Conservation (phyloP, 768 basidiomycete genomes). For the Roridomyces roridus region DNA sequence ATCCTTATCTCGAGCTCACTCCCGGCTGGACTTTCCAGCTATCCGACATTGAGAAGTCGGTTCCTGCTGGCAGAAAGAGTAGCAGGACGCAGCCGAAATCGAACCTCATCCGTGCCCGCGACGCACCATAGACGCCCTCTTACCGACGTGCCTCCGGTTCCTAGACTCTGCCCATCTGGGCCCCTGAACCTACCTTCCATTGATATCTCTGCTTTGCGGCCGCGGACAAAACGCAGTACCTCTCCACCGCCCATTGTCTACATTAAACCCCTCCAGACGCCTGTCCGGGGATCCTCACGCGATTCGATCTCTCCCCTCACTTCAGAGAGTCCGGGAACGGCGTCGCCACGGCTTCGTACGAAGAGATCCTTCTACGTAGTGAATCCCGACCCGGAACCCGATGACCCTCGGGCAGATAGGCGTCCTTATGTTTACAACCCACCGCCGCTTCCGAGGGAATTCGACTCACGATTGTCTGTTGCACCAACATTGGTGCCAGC, state of each 20-base stretch:
- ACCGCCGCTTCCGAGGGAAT: conserved; percentile 34
- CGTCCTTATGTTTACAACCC: conserved; percentile 30
- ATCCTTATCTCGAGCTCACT: conserved; percentile 67
- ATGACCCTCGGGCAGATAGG: neutral
- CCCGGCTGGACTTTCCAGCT: conserved; percentile 51
- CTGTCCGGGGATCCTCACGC: conserved; percentile 24
- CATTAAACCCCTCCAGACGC: conserved; percentile 37
- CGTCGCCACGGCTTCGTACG: conserved; percentile 12
- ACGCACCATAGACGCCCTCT: conserved; percentile 15
- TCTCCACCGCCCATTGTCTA: conserved; percentile 39
- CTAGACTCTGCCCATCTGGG: conserved; percentile 9
- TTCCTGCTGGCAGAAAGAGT: neutral
- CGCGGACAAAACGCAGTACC: neutral
- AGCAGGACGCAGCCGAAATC: conserved; percentile 4
- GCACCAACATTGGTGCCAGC: conserved; percentile 12
- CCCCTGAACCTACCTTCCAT: conserved; percentile 8
- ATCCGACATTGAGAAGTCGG: conserved; percentile 25
- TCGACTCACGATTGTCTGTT: neutral
- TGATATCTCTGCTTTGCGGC: conserved; percentile 1
- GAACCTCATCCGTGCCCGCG: conserved; percentile 26
- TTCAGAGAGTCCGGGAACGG: conserved; percentile 24
- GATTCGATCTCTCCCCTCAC: conserved; percentile 24
- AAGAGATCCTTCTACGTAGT: conserved; percentile 34
- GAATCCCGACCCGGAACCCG: conserved; percentile 38
- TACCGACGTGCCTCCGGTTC: conserved; percentile 13